Conservation (phyloP, 2,329 filamentous ascomycete genomes). For the Teratosphaeria epicoccoides region DNA sequence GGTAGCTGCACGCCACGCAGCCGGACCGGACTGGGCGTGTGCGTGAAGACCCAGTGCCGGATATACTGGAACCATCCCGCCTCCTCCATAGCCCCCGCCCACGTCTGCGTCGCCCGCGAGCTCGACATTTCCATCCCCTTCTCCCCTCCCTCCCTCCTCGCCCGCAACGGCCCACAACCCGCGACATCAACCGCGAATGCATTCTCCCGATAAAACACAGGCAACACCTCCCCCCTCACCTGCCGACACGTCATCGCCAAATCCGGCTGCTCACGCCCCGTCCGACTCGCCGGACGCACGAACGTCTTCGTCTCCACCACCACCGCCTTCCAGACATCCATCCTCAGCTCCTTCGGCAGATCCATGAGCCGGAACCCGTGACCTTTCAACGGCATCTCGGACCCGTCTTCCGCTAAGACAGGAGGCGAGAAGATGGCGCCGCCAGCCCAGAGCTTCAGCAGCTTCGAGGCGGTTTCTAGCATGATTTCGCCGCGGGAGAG, state of each 20-base stretch:
- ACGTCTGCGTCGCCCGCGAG: constrained; percentile 6
- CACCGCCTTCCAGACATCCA: constrained; percentile 9
- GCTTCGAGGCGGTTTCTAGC: background rate
- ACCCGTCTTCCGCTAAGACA: background rate
- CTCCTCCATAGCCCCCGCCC: constrained; percentile 7
- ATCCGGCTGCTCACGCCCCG: constrained; percentile 17
- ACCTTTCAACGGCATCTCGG: background rate
- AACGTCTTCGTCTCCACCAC: constrained; percentile 14
- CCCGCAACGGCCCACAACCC: background rate
- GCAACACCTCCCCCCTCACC: constrained; percentile 12
- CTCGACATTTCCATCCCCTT: background rate
- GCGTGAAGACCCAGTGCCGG: background rate
- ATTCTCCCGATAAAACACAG: constrained; percentile 18
- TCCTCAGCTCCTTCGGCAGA: constrained; percentile 9
- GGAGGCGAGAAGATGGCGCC: background rate
- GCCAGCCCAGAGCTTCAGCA: background rate
- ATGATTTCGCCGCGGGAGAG: background rate
- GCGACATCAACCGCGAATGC: constrained; percentile 13
- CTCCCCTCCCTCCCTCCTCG: background rate
- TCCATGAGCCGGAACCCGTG: constrained; percentile 7
- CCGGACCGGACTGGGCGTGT: background rate
- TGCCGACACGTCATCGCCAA: constrained; percentile 11
- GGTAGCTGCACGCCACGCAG: background rate
- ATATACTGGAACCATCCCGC: constrained; percentile 2
- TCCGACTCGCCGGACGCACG: constrained; percentile 9